Percentiles rank a stretch among this genome's conserved stretches.
Evolutionary conservation across 805 yeast species (phyloP).

Genomic region (Myxozyma lipomycoides): DNA sequence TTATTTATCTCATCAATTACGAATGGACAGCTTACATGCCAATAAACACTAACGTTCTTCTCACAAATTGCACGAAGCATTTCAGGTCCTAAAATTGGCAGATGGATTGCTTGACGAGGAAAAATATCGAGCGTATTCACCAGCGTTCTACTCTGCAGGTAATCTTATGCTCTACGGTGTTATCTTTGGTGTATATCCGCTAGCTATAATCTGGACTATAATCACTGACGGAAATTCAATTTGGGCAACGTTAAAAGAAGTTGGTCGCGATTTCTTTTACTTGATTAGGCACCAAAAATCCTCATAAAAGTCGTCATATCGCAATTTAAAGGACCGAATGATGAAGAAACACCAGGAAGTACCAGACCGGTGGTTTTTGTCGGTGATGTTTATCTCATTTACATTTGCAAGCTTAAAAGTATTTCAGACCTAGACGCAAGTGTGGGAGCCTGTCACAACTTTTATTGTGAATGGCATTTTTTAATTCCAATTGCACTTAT

Average conservation of each 20-base stretch:
- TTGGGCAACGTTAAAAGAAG: neutral
- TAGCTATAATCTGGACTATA: neutral
- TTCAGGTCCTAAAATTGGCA: constrained; percentile 49
- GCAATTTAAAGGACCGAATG: constrained; percentile 47
- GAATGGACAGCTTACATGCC: constrained; percentile 33
- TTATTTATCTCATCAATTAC: constrained; percentile 46
- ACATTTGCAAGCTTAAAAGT: constrained; percentile 42
- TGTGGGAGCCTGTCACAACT: constrained; percentile 60
- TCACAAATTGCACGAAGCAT: constrained; percentile 34
- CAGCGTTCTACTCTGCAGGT: constrained; percentile 53
- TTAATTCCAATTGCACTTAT: constrained; percentile 60
- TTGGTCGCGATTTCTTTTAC: neutral
- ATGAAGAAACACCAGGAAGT: constrained; percentile 56
- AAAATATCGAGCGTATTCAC: constrained; percentile 56
- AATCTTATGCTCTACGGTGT: constrained; percentile 42
- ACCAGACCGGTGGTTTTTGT: constrained; percentile 59
- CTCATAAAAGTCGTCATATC: constrained; percentile 29
- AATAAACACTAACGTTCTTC: constrained; percentile 9
- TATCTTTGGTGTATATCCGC: constrained; percentile 40
- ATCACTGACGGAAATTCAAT: constrained; percentile 3
- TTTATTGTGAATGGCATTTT: constrained; percentile 51
- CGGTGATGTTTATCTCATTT: constrained; percentile 47
- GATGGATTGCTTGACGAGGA: constrained; percentile 43
- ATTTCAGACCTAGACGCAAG: constrained; percentile 50
- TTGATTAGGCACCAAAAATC: neutral